Conservation (phyloP, 2,329 filamentous ascomycete genomes). For the Cordyceps tenuipes region DNA sequence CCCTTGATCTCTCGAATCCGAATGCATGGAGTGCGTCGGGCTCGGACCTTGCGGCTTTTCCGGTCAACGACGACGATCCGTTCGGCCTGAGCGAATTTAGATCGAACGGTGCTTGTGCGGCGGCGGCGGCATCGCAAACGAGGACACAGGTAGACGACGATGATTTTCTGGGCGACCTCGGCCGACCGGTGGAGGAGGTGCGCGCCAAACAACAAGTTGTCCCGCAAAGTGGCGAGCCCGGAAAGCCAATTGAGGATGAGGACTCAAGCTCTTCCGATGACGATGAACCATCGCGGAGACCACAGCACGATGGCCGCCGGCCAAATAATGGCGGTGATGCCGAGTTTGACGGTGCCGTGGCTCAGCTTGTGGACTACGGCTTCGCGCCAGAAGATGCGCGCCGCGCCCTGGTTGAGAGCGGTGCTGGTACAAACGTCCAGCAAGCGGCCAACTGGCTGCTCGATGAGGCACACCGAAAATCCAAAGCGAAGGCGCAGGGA, state of each 20-base stretch:
- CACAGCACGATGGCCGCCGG: conserved; percentile 16
- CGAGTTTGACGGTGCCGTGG: conserved; percentile 66
- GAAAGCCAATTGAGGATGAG: conserved; percentile 46
- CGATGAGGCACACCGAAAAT: conserved; percentile 80
- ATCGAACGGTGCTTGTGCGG: conserved; percentile 22
- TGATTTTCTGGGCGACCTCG: conserved; percentile 58
- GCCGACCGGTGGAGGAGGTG: conserved; percentile 56
- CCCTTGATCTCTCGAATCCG: conserved; percentile 44
- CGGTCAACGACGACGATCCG: conserved; percentile 73
- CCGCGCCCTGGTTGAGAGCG: conserved; percentile 70
- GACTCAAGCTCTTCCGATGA: conserved; percentile 41
- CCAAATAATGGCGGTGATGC: conserved; percentile 24
- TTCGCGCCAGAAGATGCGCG: conserved; percentile 80
- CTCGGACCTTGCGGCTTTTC: conserved; percentile 29
- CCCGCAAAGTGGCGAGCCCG: conserved; percentile 39
- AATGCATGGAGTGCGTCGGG: conserved; percentile 40
- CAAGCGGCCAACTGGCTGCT: conserved; percentile 82
- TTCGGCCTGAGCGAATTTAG: conserved; percentile 69
- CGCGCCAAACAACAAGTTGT: conserved; percentile 36
- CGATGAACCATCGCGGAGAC: conserved; percentile 18
- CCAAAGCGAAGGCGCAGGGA: conserved; percentile 61
- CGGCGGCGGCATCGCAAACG: conserved; percentile 18
- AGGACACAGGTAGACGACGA: conserved; percentile 37
- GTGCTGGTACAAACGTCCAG: conserved; percentile 72
- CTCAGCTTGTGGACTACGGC: conserved; percentile 89